These are phyloP conservation scores for Brassica hybrid DNA, from an alignment of 441 rosid species.

Conservation along the genomic window DNA sequence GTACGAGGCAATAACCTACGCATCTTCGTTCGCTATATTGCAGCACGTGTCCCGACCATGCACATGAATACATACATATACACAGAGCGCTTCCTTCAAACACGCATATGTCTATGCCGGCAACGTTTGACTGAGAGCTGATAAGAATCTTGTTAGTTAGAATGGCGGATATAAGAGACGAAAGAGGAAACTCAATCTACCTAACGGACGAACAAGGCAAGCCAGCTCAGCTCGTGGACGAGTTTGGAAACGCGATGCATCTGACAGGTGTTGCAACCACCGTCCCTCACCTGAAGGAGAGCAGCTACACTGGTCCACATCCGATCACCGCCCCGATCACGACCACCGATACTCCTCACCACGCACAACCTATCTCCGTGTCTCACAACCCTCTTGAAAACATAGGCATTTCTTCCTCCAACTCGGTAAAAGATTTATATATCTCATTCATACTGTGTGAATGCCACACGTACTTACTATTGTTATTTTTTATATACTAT, in stretches of 20 bases:
- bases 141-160: background rate
- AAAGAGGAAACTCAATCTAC: conserved; percentile 61
- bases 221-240: conserved; percentile 71
- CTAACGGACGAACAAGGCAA: conserved; percentile 69
- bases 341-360: conserved; percentile 43
- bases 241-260: conserved; percentile 64
- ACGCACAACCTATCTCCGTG: conserved; percentile 38
- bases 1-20: conserved; percentile 17
- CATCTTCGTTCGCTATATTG: background rate
- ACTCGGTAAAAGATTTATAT: conserved; percentile 4
- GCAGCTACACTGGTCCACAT: conserved; percentile 40
- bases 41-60: conserved; percentile 16
- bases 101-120: background rate
- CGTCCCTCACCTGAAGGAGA: conserved; percentile 31
- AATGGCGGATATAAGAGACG: conserved; percentile 69
- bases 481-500: background rate
- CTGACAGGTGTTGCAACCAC: conserved; percentile 61
- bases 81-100: background rate
- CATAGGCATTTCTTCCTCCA: conserved; percentile 40
- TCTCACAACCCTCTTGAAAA: conserved; percentile 42
- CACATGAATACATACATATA: background rate
- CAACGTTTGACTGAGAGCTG: background rate
- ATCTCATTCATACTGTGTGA: background rate
- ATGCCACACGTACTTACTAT: no score
- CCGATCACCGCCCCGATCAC: conserved; percentile 42